A percentile compares a stretch with the other conserved stretches of the same genome.
These are phyloP conservation scores for Candida insectorum DNA, from an alignment of 805 yeast genomes.

Conservation along the genomic window DNA sequence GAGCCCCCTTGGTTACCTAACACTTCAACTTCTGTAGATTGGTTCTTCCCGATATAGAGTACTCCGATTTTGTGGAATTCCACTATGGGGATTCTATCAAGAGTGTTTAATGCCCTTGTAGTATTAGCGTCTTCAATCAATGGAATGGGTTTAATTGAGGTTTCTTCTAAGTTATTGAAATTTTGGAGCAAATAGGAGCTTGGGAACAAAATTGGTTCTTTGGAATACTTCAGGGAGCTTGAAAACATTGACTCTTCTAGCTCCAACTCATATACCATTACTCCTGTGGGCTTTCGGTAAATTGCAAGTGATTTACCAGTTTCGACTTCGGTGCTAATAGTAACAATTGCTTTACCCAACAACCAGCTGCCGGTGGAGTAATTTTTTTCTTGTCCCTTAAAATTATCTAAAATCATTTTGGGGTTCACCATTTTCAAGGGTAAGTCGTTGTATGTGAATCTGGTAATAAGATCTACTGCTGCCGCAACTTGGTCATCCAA, in stretches of 20 bases:
- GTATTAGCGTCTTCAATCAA: conserved; percentile 46
- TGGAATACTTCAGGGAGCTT: not conserved
- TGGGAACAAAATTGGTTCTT: conserved; percentile 22
- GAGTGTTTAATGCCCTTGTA: conserved; percentile 49
- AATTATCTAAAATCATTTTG: conserved; percentile 5
- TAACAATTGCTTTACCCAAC: conserved; percentile 53
- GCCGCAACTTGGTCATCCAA: conserved; percentile 57
- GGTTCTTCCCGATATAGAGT: conserved; percentile 69
- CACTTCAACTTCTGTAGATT: conserved; percentile 59
- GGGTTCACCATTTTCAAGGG: conserved; percentile 46
- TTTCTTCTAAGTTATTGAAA: conserved; percentile 39
- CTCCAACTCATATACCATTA: conserved; percentile 42
- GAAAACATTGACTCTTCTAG: conserved; percentile 29
- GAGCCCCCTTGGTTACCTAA: conserved; percentile 67
- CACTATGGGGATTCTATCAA: conserved; percentile 76
- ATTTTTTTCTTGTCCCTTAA: conserved; percentile 11
- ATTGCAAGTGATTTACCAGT: conserved; percentile 52
- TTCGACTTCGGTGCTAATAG: conserved; percentile 49
- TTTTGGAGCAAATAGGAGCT: conserved; percentile 52
- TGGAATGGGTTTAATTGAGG: conserved; percentile 43
- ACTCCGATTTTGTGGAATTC: conserved; percentile 79
- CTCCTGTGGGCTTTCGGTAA: conserved; percentile 67
- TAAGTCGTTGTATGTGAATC: conserved; percentile 64
- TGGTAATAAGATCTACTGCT: conserved; percentile 60
- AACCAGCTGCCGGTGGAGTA: conserved; percentile 49